Evolutionary conservation across 2,329 filamentous ascomycete genomes (phyloP), one percentile per base, ranked within the genome.

Genomic region (Talaromyces sp.): DNA sequence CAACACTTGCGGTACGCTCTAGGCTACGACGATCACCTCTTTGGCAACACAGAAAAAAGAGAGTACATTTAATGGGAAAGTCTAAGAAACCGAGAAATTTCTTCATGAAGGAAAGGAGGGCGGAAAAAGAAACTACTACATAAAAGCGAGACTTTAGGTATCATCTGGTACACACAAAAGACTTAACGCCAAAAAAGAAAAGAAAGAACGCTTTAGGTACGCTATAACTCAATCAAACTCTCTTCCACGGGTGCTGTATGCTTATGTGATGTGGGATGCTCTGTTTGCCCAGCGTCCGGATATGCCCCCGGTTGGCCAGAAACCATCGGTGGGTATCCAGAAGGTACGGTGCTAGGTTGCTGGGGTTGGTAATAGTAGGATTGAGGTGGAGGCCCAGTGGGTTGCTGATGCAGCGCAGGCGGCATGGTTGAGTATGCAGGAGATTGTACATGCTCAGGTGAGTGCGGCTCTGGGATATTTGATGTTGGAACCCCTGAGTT

Each of bases 171-270:
- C 36, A 39, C 10, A 47, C 41, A 30, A n/a, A 41, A 32, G 17
- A 39, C 41, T 44, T 50, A 30, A 22, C 33, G 40, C 17, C 16
- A 14, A 44, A 37, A 33, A 37, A 19, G 13, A 35, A 49, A 39
- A 24, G 47, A 14, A 49, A 44, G 32, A 49, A 49, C 37, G 39
- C 53, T 42, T 43, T 35, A 53, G 49, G 17, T 49, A 55, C 29
- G 48, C 51, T 64, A 64, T 41, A 64, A 54, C 32, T 64, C 62
- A 56, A 64, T 64, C 50, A 64, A 44, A 40, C 61, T 64, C 51
- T 64, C 62, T 49, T 64, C 62, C 49, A 59, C 62, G 14, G 62
- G 56, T 13, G 41, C 58, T 29, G 57, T 11, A 16, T 56, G 52
- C 48, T 62, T 56, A 44, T 63, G 55, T 19, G 58, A 53, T 27